Conservation (phyloP, 768 basidiomycete genomes). For the Leccinum subgranulosum region DNA sequence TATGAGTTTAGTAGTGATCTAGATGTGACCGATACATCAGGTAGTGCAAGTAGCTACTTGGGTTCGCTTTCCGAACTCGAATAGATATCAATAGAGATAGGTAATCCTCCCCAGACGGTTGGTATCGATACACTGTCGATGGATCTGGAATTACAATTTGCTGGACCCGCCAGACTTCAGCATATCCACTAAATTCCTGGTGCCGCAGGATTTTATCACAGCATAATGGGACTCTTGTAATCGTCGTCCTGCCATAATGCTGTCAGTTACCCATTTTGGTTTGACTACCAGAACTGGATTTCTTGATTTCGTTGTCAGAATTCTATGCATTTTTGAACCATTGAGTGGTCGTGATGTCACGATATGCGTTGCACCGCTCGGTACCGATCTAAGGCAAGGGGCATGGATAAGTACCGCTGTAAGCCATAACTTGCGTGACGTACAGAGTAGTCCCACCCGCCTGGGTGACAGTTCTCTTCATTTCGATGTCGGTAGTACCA, state of each 20-base stretch:
- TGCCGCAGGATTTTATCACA: conserved; percentile 40
- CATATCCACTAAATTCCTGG: conserved; percentile 40
- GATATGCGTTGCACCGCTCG: conserved; percentile 74
- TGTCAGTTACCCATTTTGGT: conserved; percentile 75
- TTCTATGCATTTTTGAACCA: conserved; percentile 66
- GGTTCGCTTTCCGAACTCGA: conserved; percentile 30
- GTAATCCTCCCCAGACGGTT: neutral
- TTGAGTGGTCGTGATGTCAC: conserved; percentile 70
- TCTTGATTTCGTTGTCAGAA: conserved; percentile 50
- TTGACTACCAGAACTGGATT: conserved; percentile 59
- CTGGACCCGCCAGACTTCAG: conserved; percentile 22
- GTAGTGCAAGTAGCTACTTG: conserved; percentile 40
- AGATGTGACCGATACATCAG: conserved; percentile 50
- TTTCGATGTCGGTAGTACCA: conserved; percentile 75
- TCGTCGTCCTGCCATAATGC: conserved; percentile 57
- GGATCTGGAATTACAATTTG: neutral
- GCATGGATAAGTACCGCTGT: neutral
- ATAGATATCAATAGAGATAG: conserved; percentile 4
- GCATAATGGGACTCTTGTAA: conserved; percentile 59
- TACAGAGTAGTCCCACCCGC: conserved; percentile 71
- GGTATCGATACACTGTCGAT: conserved; percentile 9
- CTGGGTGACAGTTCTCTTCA: conserved; percentile 62
- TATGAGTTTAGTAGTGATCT: conserved; percentile 56
- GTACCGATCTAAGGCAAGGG: conserved; percentile 39
- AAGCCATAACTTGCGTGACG: conserved; percentile 15